Base-by-base conservation (phyloP, 148 eudicot species). In the Fagopyrum tataricum region DNA sequence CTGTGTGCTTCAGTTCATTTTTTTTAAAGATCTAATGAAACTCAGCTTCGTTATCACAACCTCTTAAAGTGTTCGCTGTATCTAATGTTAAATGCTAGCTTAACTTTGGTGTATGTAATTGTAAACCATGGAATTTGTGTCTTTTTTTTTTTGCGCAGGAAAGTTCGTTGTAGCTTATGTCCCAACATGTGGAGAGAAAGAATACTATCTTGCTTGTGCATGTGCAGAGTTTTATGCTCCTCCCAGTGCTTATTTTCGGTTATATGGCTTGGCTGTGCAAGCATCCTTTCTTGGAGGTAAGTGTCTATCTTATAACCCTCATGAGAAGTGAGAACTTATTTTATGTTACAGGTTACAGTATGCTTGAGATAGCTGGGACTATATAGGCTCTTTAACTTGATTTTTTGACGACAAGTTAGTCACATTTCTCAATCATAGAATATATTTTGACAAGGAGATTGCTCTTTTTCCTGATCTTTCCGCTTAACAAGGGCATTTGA, bases 211-310 rank as follows among this genome's bases (percentile, higher is more conserved):
- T 67, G 98, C 89, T 62, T 82, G 89, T 83, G 96, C 96, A 47
- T 94, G 97, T 77, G 89, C 89, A 17, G 96, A 89, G 81, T 82
- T 94, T 66, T 94, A 91, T 86, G 88, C 85, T 74, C 97, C 98
- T 72, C 96, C 98, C 77, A 88, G 96, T 79, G 98, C 97, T 77
- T 91, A 89, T 84, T 88, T 94, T 81, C 82, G 83, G 41, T 80
- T 94, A 74, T 89, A 87, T 80, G 98, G 98, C 48, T 76, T 94
- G 78, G 72, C 86, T 44, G 96, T 91, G 81, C 89, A 85, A 79
- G 98, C 91, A 58, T 84, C 91, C 79, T 94, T 94, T 82, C 86
- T 94, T 44, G 98, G 98, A 88, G 98, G 98, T 94, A 78, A 20
- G 14, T 41, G 12, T 17, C 21, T 72, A 82, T 80, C 70, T 40